phyloP scores from a whole-genome alignment of 2,329 filamentous ascomycete genomes.

The Scortechinia acanthostroma region DNA sequence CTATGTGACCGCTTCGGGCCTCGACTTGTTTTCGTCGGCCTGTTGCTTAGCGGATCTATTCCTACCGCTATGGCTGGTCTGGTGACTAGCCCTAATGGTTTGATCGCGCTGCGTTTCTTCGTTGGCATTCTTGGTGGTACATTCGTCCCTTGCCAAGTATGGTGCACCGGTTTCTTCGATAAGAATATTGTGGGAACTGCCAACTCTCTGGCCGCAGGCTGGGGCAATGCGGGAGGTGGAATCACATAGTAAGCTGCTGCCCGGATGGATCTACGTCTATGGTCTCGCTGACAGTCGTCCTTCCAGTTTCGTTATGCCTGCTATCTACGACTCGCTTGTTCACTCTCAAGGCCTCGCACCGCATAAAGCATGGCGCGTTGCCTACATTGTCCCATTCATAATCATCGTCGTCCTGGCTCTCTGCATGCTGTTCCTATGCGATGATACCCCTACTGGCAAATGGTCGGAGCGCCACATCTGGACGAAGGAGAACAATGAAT shows the following conservation, averaged over 20 bases:
- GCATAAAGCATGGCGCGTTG: slow-evolving; percentile 73
- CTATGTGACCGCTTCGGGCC: slow-evolving; percentile 82
- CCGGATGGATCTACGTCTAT: slow-evolving; percentile 11
- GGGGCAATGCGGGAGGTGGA: slow-evolving; percentile 81
- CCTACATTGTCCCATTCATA: slow-evolving; percentile 78
- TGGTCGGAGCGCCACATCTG: slow-evolving; percentile 68
- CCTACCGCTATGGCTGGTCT: slow-evolving; percentile 78
- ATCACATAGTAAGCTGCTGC: slow-evolving; percentile 69
- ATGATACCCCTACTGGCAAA: slow-evolving; percentile 75
- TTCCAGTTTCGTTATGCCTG: slow-evolving; percentile 74
- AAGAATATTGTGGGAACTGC: slow-evolving; percentile 85
- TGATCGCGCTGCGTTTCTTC: slow-evolving; percentile 74
- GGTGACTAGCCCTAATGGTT: slow-evolving; percentile 56
- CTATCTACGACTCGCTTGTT: slow-evolving; percentile 74
- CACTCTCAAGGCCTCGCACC: slow-evolving; percentile 45
- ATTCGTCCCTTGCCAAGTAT: slow-evolving; percentile 84
- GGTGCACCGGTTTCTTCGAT: slow-evolving; percentile 88
- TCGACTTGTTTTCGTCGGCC: slow-evolving; percentile 70
- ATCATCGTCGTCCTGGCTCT: slow-evolving; percentile 62
- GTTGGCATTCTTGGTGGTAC: slow-evolving; percentile 72
- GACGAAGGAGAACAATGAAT: slow-evolving; percentile 40
- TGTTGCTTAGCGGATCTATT: slow-evolving; percentile 71
- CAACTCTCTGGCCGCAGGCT: slow-evolving; percentile 77
- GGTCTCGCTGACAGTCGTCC: neutral
- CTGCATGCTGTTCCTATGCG: slow-evolving; percentile 66